Evolutionary conservation across 2,329 filamentous ascomycete species (phyloP).

Genomic region (Shiraia sp.): DNA sequence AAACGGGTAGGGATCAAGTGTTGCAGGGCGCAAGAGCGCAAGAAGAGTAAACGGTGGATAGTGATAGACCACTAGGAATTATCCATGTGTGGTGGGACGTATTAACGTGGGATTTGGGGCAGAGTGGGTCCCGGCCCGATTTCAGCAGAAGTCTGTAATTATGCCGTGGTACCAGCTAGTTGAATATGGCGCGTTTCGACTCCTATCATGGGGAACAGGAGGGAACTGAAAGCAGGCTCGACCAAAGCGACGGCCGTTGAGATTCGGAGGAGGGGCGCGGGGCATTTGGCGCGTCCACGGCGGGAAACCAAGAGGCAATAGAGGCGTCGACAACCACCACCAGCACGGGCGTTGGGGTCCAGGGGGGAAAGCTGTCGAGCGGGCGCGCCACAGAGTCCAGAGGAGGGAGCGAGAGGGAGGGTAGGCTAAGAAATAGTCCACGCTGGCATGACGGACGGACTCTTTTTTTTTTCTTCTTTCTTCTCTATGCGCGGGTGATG

Average conservation of each 20-base stretch:
- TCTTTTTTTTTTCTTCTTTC: slow-evolving; percentile 8
- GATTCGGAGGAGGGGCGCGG: slow-evolving; percentile 25
- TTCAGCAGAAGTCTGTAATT: slow-evolving; percentile 28
- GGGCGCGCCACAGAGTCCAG: slow-evolving; percentile 2
- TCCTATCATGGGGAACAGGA: slow-evolving; percentile 23
- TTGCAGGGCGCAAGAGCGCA: slow-evolving; percentile 46
- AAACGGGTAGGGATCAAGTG: slow-evolving; percentile 41
- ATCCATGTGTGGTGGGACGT: slow-evolving; percentile 33
- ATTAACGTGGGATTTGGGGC: slow-evolving; percentile 21
- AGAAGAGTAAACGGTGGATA: slow-evolving; percentile 41
- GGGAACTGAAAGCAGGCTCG: slow-evolving; percentile 26
- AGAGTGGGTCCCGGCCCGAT: slow-evolving; percentile 29
- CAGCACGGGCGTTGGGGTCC: slow-evolving; percentile 14
- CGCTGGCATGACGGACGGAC: slow-evolving; percentile 26
- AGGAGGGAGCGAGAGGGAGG: not conserved
- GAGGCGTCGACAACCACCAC: slow-evolving; percentile 10
- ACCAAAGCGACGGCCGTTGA: slow-evolving; percentile 33
- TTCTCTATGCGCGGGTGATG: not conserved
- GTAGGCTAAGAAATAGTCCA: slow-evolving; percentile 20
- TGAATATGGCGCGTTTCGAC: slow-evolving; percentile 14
- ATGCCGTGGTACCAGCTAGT: slow-evolving; percentile 23
- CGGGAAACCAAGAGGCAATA: slow-evolving; percentile 1
- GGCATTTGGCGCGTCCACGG: slow-evolving; percentile 36
- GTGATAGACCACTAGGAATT: slow-evolving; percentile 25
- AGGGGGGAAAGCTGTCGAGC: slow-evolving; percentile 2